phyloP scores from a whole-genome alignment of 2,329 filamentous ascomycete species.

The Trichoderma gracile region DNA sequence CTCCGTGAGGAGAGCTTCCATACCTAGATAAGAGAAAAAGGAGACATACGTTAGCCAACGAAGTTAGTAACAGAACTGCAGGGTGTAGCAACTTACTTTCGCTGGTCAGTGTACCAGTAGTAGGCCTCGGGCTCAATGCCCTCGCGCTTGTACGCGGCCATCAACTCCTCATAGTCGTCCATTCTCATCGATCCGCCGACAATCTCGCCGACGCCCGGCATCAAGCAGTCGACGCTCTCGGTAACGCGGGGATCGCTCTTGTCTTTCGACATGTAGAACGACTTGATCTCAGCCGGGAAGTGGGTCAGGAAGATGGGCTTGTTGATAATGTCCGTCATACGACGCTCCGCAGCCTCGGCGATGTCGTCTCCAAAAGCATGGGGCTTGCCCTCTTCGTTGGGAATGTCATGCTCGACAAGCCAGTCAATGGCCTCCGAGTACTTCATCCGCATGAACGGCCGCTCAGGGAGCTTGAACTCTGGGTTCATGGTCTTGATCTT shows the following conservation, averaged over 20 bases:
- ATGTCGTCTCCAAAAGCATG: conserved; percentile 97
- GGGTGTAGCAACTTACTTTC: conserved; percentile 57
- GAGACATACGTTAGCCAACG: conserved; percentile 4
- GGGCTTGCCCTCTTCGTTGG: conserved; percentile 86
- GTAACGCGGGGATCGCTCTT: conserved; percentile 77
- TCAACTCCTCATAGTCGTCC: conserved; percentile 83
- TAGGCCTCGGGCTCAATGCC: conserved; percentile 82
- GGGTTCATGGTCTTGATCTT: conserved; percentile 89
- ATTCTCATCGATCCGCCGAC: conserved; percentile 97
- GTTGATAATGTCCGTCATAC: conserved; percentile 97
- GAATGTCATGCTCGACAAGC: conserved; percentile 86
- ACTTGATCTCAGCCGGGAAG: conserved; percentile 96
- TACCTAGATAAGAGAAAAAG: conserved; percentile 47
- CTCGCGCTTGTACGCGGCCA: conserved; percentile 84
- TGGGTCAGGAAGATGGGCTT: conserved; percentile 93
- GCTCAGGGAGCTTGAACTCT: conserved; percentile 74
- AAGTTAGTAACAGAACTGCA: background rate
- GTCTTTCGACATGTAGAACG: conserved; percentile 98
- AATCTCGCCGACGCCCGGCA: conserved; percentile 97
- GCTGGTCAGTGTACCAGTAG: conserved; percentile 98
- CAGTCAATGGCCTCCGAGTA: conserved; percentile 94
- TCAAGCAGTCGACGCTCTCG: conserved; percentile 79
- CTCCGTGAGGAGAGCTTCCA: conserved; percentile 86
- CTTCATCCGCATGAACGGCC: conserved; percentile 92
- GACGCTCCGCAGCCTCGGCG: conserved; percentile 92